phyloP scores from a whole-genome alignment of 2,329 filamentous ascomycete genomes.

The Chaetomiaceae sp. region DNA sequence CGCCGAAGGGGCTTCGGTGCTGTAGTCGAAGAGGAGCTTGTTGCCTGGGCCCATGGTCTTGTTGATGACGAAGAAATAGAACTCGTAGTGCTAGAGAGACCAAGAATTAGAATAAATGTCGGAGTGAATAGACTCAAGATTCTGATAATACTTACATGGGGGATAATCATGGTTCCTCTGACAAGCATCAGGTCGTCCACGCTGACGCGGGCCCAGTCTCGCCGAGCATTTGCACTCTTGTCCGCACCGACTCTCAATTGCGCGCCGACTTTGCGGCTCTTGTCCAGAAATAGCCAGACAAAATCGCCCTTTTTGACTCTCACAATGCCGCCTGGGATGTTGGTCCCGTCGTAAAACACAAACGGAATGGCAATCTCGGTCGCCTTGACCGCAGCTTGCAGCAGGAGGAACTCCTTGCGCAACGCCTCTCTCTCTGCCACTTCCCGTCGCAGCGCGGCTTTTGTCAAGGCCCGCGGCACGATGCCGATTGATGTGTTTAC shows the following conservation, averaged over 20 bases:
- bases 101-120: neutral
- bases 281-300: slow-evolving; percentile 89
- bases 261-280: slow-evolving; percentile 84
- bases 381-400: slow-evolving; percentile 82
- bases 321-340: slow-evolving; percentile 77
- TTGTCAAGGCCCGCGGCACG: slow-evolving; percentile 68
- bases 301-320: slow-evolving; percentile 90
- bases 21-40: slow-evolving; percentile 71
- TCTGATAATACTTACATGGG: slow-evolving; percentile 69
- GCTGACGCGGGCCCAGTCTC: slow-evolving; percentile 87
- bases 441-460: slow-evolving; percentile 63
- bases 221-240: slow-evolving; percentile 60
- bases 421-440: slow-evolving; percentile 68
- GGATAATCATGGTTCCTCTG: slow-evolving; percentile 83
- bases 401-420: slow-evolving; percentile 72
- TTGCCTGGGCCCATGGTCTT: slow-evolving; percentile 71
- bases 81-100: slow-evolving; percentile 76
- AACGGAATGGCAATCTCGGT: slow-evolving; percentile 91
- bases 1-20: slow-evolving; percentile 38
- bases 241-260: slow-evolving; percentile 69
- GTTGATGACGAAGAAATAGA: slow-evolving; percentile 96
- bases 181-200: slow-evolving; percentile 96
- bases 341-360: slow-evolving; percentile 93
- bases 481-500: slow-evolving; percentile 58
- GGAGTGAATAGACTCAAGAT: neutral